Evolutionary conservation across 768 basidiomycete species (phyloP), one percentile per base, ranked within the genome.

Genomic region (Rhizopogon vulgaris): DNA sequence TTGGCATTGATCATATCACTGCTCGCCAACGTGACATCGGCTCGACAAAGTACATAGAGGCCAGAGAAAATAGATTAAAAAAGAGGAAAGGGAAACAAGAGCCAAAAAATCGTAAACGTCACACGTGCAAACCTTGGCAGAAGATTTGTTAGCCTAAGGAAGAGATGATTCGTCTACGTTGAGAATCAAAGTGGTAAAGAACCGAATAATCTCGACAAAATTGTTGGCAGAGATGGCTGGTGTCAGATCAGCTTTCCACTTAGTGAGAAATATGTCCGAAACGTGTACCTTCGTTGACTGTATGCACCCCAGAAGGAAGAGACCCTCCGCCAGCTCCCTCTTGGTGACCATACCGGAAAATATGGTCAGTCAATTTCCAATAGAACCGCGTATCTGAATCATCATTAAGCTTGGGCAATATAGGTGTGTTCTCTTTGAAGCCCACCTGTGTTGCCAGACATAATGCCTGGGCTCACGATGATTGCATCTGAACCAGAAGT

Each of bases 241-340:
- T 6, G 34, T 4, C 11, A 34, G 15, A 27, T 30, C 14, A 42
- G 47, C 18, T 12, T 50, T 41, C 34, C 14, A 51, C 12, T 5
- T 32, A 39, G 34, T 50, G n/a, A n/a, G 2, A 36, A 4, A 34
- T 8, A 27, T 22, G 34, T 32, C 47, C 49, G 30, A 17, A 11
- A 10, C 11, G 61, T 78, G 60, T 60, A 84, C 85, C 74, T 74
- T 89, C 88, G 52, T 89, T 78, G 25, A 88, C 78, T 2, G 86
- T 86, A 64, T 89, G 88, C n/a, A 83, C 67, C 1, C 76, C 75
- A 24, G 63, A 59, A 46, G 66, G 67, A 22, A 71, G 56, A 1
- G 58, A 49, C 25, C 70, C 53, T 27, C 66, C 60, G 17, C 63
- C 66, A 0, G 63, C 61, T 27, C 59, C 60, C 38, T 68, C 67